These are phyloP conservation scores for Cryphonectria naterciae DNA, from an alignment of 2,329 filamentous ascomycete species.

Conservation along the genomic window DNA sequence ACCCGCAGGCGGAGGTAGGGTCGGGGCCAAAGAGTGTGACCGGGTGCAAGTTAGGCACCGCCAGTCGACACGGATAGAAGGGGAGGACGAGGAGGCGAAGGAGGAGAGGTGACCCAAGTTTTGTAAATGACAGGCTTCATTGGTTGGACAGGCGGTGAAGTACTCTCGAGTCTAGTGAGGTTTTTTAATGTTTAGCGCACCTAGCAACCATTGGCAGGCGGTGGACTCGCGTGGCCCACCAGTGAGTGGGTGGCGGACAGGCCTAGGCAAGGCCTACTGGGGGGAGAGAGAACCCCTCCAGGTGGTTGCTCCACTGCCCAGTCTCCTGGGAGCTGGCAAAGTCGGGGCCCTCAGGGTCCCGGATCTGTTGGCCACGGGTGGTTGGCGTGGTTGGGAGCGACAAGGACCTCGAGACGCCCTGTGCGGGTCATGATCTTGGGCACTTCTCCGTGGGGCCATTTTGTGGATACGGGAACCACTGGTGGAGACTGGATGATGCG, in stretches of 20 bases:
- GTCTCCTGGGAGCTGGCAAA: slow-evolving; percentile 7
- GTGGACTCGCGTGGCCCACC: slow-evolving; percentile 20
- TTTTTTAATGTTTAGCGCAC: slow-evolving; percentile 16
- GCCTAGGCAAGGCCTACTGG: background rate
- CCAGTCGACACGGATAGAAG: background rate
- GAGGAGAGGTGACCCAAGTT: background rate
- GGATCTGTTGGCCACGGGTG: slow-evolving; percentile 14
- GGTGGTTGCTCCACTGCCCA: background rate
- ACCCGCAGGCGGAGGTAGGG: background rate
- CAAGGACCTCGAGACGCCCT: slow-evolving; percentile 21
- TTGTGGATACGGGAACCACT: background rate
- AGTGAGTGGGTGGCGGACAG: slow-evolving; percentile 5
- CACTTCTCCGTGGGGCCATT: background rate
- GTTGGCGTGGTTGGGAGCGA: slow-evolving; percentile 16
- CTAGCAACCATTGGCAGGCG: slow-evolving; percentile 21
- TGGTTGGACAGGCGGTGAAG: slow-evolving; percentile 30
- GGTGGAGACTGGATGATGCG: background rate
- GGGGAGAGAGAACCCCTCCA: background rate
- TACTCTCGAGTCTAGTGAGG: slow-evolving; percentile 22
- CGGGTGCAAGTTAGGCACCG: background rate
- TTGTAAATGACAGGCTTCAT: slow-evolving; percentile 19
- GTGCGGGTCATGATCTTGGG: slow-evolving; percentile 18
- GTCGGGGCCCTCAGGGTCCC: slow-evolving; percentile 7
- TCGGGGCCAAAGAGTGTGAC: background rate
- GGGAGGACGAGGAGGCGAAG: background rate